Conservation (phyloP, 2,329 filamentous ascomycete genomes). For the Alternaria sp. region DNA sequence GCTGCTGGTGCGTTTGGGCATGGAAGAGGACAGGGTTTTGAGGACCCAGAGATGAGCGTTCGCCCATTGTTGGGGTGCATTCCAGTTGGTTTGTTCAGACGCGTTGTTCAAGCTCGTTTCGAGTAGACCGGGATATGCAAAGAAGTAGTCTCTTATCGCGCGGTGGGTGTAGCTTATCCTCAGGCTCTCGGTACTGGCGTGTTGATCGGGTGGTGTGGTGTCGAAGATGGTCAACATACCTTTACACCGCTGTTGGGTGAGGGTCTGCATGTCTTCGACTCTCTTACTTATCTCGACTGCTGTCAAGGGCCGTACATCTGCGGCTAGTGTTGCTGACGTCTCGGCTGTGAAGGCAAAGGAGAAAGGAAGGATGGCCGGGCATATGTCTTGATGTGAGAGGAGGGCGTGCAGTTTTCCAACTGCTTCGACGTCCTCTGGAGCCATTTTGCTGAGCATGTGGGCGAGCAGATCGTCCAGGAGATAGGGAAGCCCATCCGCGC, state of each 20-base stretch:
- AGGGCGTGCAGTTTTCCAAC: slow-evolving; percentile 30
- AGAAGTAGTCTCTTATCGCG: slow-evolving; percentile 29
- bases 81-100: slow-evolving; percentile 13
- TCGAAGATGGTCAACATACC: slow-evolving; percentile 32
- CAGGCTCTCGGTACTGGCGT: slow-evolving; percentile 12
- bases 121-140: slow-evolving; percentile 14
- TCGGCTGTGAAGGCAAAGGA: slow-evolving; percentile 31
- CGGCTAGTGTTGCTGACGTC: slow-evolving; percentile 22
- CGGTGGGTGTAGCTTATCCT: slow-evolving; percentile 38
- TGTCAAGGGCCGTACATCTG: slow-evolving; percentile 26
- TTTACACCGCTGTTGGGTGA: slow-evolving; percentile 27
- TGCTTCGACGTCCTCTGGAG: slow-evolving; percentile 24
- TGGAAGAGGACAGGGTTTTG: slow-evolving; percentile 20
- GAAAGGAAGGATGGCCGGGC: slow-evolving; percentile 28
- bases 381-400: slow-evolving; percentile 28
- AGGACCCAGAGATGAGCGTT: slow-evolving; percentile 29
- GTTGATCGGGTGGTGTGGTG: slow-evolving; percentile 14
- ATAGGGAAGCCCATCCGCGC: slow-evolving; percentile 31
- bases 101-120: slow-evolving; percentile 4
- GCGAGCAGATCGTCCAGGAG: slow-evolving; percentile 33
- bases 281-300: slow-evolving; percentile 21
- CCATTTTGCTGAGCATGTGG: slow-evolving; percentile 30
- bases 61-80: slow-evolving; percentile 30
- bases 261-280: slow-evolving; percentile 23
- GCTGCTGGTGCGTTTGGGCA: neutral